A percentile compares a stretch with the other conserved stretches of the same genome.
Evolutionary conservation across 2,329 filamentous ascomycete species (phyloP).

Genomic region (Aspergillus phoenicis): DNA sequence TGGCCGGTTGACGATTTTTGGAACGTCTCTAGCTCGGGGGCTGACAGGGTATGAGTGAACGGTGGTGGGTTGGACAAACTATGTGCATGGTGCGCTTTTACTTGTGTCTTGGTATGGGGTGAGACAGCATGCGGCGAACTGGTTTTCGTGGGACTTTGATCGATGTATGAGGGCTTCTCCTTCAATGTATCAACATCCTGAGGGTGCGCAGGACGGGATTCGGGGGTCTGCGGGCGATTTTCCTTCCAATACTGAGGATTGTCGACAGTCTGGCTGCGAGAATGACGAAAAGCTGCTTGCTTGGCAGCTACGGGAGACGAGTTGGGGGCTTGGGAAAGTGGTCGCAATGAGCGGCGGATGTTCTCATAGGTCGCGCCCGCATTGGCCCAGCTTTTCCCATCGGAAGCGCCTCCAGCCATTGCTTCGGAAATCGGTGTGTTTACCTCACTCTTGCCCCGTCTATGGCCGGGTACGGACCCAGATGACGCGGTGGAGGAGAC

Average conservation of each 20-base stretch:
- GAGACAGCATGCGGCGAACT: slow-evolving; percentile 29
- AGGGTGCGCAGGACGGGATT: slow-evolving; percentile 29
- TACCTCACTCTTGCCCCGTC: slow-evolving; percentile 75
- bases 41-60: slow-evolving; percentile 55
- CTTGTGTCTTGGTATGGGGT: slow-evolving; percentile 32
- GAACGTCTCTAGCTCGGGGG: slow-evolving; percentile 76
- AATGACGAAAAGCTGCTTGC: slow-evolving; percentile 41
- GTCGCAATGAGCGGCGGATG: slow-evolving; percentile 75
- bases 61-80: slow-evolving; percentile 34
- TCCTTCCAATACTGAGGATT: slow-evolving; percentile 47
- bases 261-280: slow-evolving; percentile 67
- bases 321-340: slow-evolving; percentile 68
- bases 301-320: slow-evolving; percentile 43
- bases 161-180: slow-evolving; percentile 24
- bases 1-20: slow-evolving; percentile 89
- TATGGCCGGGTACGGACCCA: slow-evolving; percentile 61
- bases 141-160: slow-evolving; percentile 27
- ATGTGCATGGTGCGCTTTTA: slow-evolving; percentile 34
- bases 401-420: slow-evolving; percentile 24
- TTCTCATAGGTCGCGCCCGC: slow-evolving; percentile 70
- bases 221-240: slow-evolving; percentile 36
- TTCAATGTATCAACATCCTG: slow-evolving; percentile 35
- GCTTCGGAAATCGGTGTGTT: slow-evolving; percentile 54
- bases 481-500: slow-evolving; percentile 73
- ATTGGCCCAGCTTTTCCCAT: slow-evolving; percentile 34